Evolutionary conservation across 441 rosid species (phyloP), one percentile per base, ranked within the genome.

Genomic region (Flueggea neowawraea): DNA sequence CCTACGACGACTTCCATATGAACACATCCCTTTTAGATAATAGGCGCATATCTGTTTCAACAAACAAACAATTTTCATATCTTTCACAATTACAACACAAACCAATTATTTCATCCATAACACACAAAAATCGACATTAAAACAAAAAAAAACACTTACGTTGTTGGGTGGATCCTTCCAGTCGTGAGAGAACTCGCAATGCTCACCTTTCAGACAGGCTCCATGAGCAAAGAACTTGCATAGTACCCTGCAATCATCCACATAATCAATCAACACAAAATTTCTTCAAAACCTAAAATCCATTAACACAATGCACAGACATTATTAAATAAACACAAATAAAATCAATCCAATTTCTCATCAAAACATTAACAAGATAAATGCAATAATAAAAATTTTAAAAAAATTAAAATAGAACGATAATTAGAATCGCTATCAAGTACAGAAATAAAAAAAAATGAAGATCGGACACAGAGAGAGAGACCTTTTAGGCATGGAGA

Each of bases 161-260:
- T 87, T 91, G 70, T 83, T 88, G n/a, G 93, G 56, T 10, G 95
- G 89, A 76, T 86, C 89, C 71, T 78, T 91, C 97, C 91, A 83
- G 71, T 91, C 95, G 76, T 91, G 99, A 14, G 96, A 88, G 72
- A 81, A 95, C 66, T 91, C 97, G 55, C 99, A 91, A 69, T 88
- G 87, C 52, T 91, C 97, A 69, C 96, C 99, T 81, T 91, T 95
- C 65, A 95, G 75, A 72, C 99, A 95, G 58, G 99, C 91, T 63
- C 98, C 97, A 55, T 86, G 97, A 45, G 91, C 95, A 75, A 87
- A 91, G 75, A 87, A 95, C 77, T 95, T 91, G 74, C 99, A 95
- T 31, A 88, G 84, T 56, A 84, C 75, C 82, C 99, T 95, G 72
- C 47, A 59, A 36, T 69, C 13, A 53, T 62, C 16, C 22, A 22